Conservation (phyloP, 352 stramenopile species). For the Pythium apleroticum region DNA sequence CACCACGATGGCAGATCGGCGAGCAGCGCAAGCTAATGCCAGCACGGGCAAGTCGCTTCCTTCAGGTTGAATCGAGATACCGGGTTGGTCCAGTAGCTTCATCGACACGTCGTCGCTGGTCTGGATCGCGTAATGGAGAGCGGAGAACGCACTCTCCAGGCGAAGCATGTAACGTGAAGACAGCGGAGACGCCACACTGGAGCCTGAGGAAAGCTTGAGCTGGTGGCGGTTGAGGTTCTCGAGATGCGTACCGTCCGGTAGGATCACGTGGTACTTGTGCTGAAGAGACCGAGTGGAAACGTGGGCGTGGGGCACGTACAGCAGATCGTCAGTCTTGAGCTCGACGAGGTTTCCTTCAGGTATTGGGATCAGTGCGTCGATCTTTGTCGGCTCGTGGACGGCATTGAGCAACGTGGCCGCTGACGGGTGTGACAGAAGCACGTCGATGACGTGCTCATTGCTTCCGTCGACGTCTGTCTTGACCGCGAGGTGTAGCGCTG, state of each 20-base stretch:
- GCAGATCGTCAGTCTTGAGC: constrained; percentile 20
- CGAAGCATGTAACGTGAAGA: constrained; percentile 40
- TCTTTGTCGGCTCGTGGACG: constrained; percentile 54
- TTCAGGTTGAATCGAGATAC: constrained; percentile 41
- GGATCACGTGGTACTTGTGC: constrained; percentile 58
- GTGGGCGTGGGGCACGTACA: constrained; percentile 34
- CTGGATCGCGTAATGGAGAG: constrained; percentile 63
- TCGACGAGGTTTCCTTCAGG: constrained; percentile 30
- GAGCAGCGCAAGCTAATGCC: constrained; percentile 51
- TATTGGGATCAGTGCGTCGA: constrained; percentile 47
- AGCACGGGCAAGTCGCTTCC: constrained; percentile 58
- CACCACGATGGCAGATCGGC: constrained; percentile 45
- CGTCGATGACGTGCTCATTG: constrained; percentile 49
- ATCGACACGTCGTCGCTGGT: constrained; percentile 40
- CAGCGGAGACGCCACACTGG: neutral
- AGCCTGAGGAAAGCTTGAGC: constrained; percentile 23
- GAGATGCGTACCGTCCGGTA: constrained; percentile 46
- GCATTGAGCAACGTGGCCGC: constrained; percentile 37
- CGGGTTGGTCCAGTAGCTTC: constrained; percentile 32
- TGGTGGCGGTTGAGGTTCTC: constrained; percentile 38
- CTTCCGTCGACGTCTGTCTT: constrained; percentile 43
- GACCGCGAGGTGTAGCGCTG: constrained; percentile 25
- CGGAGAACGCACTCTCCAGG: constrained; percentile 53
- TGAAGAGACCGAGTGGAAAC: constrained; percentile 46
- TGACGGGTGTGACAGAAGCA: constrained; percentile 34